These are phyloP conservation scores for Carex cristatella DNA, from an alignment of 176 grass and related monocot genomes.

Conservation along the genomic window DNA sequence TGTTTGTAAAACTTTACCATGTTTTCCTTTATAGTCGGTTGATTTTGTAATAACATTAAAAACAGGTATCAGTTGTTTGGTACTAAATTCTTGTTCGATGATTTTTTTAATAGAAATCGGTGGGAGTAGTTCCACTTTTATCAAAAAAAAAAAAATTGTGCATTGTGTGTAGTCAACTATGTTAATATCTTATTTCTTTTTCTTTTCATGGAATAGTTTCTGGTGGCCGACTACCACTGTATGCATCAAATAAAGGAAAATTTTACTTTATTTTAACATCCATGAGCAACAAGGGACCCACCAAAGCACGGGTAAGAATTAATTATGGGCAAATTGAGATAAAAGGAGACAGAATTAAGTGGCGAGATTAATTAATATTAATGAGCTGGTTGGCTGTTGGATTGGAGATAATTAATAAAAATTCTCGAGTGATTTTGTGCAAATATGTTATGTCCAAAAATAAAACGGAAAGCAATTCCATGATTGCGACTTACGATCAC, in stretches of 20 bases:
- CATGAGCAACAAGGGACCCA: background rate
- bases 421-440: background rate
- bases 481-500: background rate
- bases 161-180: too few species aligned
- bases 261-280: background rate
- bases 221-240: background rate
- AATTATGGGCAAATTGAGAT: background rate
- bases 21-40: too few species aligned
- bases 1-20: too few species aligned
- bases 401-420: background rate
- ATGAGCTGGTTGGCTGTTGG: slow-evolving; percentile 9
- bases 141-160: too few species aligned
- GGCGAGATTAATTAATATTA: background rate
- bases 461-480: background rate
- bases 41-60: too few species aligned
- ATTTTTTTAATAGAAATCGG: too few species aligned
- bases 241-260: background rate
- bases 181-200: too few species aligned
- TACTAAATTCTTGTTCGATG: too few species aligned
- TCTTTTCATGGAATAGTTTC: too few species aligned
- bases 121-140: too few species aligned
- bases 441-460: too few species aligned
- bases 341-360: slow-evolving; percentile 8
- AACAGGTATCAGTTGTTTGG: too few species aligned
- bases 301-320: background rate